Evolutionary conservation across 2,329 filamentous ascomycete genomes (phyloP).

Genomic region (Pestalotiopsis sp.): DNA sequence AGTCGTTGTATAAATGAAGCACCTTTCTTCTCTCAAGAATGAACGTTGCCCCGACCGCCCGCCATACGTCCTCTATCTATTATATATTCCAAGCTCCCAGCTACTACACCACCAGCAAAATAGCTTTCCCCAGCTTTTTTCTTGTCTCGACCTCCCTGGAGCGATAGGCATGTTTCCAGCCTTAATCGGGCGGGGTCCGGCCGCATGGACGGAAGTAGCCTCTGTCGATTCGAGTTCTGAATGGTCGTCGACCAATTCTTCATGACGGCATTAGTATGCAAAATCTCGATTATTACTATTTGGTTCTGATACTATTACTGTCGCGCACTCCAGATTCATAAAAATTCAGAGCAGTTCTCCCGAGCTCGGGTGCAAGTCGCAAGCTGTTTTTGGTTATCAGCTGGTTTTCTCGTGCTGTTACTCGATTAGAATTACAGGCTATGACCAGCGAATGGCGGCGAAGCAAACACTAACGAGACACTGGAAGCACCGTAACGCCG

Average conservation of each 20-base stretch:
- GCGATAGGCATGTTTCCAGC: background rate
- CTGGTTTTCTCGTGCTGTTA: background rate
- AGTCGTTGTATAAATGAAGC: too few relatives aligned
- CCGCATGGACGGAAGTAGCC: constrained; percentile 11
- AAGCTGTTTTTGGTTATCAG: background rate
- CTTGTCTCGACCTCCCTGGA: background rate
- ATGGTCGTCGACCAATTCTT: background rate
- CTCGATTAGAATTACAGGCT: background rate
- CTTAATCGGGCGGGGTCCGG: constrained; percentile 8
- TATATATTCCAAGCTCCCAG: background rate
- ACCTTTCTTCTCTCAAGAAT: too few relatives aligned
- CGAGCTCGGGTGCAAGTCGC: background rate
- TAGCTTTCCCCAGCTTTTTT: constrained; percentile 22
- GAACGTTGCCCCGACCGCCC: too few relatives aligned
- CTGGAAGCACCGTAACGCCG: background rate
- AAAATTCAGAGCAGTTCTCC: background rate
- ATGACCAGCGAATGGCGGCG: background rate
- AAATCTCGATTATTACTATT: background rate
- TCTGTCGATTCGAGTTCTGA: background rate
- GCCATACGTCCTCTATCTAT: too few relatives aligned
- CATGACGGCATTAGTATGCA: background rate
- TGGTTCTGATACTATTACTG: background rate
- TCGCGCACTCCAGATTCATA: too few relatives aligned
- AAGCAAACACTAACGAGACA: background rate
- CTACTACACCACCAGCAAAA: constrained; percentile 10